Conservation (phyloP, 2,329 filamentous ascomycete species). For the Penicillium psychrosexuale region DNA sequence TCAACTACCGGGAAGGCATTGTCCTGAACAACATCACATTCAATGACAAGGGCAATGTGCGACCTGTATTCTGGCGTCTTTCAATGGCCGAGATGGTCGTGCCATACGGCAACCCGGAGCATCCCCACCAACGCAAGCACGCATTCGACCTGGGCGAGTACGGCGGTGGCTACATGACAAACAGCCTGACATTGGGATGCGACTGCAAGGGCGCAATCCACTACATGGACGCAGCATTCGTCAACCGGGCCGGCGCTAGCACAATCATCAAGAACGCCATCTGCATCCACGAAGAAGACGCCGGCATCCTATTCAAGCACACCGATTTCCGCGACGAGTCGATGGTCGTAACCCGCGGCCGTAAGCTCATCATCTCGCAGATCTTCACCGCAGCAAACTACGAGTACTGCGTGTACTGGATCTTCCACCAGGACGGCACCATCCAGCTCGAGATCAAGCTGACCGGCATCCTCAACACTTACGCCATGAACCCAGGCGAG, state of each 20-base stretch:
- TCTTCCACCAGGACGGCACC: constrained; percentile 88
- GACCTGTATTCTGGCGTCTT: constrained; percentile 82
- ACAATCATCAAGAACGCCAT: constrained; percentile 88
- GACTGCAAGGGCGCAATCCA: constrained; percentile 63
- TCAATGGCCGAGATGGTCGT: constrained; percentile 94
- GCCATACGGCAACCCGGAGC: constrained; percentile 58
- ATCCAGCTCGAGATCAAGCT: constrained; percentile 89
- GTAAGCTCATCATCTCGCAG: constrained; percentile 83
- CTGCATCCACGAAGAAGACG: constrained; percentile 92
- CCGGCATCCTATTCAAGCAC: constrained; percentile 90
- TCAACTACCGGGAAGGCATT: constrained; percentile 91
- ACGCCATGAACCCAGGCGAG: constrained; percentile 74
- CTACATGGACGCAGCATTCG: constrained; percentile 85
- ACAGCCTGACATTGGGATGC: constrained; percentile 46
- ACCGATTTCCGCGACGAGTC: constrained; percentile 90
- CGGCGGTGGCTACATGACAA: constrained; percentile 50
- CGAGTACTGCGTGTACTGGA: constrained; percentile 86
- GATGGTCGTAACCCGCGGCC: constrained; percentile 76
- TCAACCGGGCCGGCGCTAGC: constrained; percentile 70
- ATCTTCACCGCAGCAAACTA: constrained; percentile 96
- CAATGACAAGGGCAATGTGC: constrained; percentile 74
- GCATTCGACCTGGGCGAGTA: constrained; percentile 50
- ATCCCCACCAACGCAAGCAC: constrained; percentile 50
- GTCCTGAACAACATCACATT: constrained; percentile 87
- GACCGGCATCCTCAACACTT: constrained; percentile 90